Base-by-base conservation (phyloP, 768 basidiomycete species). In the Clathrus columnatus region DNA sequence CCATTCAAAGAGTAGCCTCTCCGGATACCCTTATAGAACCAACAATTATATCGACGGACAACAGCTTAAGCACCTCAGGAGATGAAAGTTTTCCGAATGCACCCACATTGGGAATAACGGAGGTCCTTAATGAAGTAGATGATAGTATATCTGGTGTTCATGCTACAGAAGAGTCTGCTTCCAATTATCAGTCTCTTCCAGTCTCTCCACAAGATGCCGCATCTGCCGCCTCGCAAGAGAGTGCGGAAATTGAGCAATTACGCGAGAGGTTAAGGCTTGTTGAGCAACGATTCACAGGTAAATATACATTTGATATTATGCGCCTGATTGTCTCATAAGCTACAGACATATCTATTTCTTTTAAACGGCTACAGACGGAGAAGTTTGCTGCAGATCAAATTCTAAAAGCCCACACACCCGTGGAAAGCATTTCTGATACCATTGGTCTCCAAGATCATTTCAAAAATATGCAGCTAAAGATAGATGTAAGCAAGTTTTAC, bases 211-310 rank as follows among this genome's bases (percentile, higher is more conserved):
- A 41, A 32, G 32, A 24, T 41, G 46, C 47, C 16, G 7, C 29
- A 17, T 43, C 43, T 10, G 36, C 36, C n/a, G 56, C n/a, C n/a
- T n/a, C n/a, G n/a, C n/a, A 57, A 20, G 63, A 60, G 36, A 51
- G 56, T 27, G 30, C 52, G 2, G 69, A 74, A 56, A 68, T 86
- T 5, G 87, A 87, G 52, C 71, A 69, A 29, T 68, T 91, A 51
- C 84, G 81, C 63, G 75, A 82, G 58, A 77, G 81, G 43, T 69
- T 92, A 56, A 82, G 77, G 63, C 71, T 84, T 32, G 77, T 90
- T 2, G 87, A 91, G 61, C 81, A 87, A 65, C 76, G 84, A n/a
- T 90, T 91, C 63, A 61, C 81, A 59, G 87, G 89, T 85, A 65
- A 58, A 67, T 53, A 4, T 41, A 21, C 46, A 32, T 18, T 5